Conservation (phyloP, 768 basidiomycete species). For the Pleurotus ostreatus region DNA sequence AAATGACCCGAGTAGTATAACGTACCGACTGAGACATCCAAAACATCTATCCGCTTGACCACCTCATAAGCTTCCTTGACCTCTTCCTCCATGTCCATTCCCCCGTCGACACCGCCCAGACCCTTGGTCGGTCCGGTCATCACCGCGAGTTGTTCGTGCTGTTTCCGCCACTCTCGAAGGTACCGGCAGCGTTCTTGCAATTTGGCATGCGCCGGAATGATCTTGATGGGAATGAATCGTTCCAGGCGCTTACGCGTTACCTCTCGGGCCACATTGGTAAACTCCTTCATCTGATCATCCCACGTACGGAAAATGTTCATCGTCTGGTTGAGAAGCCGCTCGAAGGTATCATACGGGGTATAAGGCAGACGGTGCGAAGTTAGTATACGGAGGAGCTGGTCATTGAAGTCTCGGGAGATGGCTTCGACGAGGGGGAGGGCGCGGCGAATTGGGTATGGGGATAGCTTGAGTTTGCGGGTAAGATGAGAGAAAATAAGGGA, state of each 20-base stretch:
- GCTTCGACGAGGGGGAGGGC: conserved; percentile 97
- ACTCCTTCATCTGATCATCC: conserved; percentile 90
- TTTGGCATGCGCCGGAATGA: conserved; percentile 85
- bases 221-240: conserved; percentile 96
- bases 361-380: conserved; percentile 90
- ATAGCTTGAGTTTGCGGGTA: conserved; percentile 92
- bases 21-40: conserved; percentile 90
- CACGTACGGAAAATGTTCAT: conserved; percentile 80
- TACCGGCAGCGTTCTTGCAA: conserved; percentile 86
- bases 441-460: conserved; percentile 94
- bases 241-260: conserved; percentile 86
- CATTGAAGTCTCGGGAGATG: conserved; percentile 96
- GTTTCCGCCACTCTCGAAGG: conserved; percentile 89
- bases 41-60: conserved; percentile 93
- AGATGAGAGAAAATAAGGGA: conserved; percentile 87
- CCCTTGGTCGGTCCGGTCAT: conserved; percentile 97
- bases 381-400: conserved; percentile 86
- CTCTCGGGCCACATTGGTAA: conserved; percentile 89
- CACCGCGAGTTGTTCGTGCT: conserved; percentile 94
- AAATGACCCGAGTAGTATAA: conserved; percentile 9
- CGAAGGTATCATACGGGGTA: conserved; percentile 92
- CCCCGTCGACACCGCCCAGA: conserved; percentile 68
- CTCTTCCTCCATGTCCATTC: conserved; percentile 98
- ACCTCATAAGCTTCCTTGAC: conserved; percentile 95
- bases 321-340: conserved; percentile 73